Conservation (phyloP, 257 asterid genomes). For the Henckelia pumila region DNA sequence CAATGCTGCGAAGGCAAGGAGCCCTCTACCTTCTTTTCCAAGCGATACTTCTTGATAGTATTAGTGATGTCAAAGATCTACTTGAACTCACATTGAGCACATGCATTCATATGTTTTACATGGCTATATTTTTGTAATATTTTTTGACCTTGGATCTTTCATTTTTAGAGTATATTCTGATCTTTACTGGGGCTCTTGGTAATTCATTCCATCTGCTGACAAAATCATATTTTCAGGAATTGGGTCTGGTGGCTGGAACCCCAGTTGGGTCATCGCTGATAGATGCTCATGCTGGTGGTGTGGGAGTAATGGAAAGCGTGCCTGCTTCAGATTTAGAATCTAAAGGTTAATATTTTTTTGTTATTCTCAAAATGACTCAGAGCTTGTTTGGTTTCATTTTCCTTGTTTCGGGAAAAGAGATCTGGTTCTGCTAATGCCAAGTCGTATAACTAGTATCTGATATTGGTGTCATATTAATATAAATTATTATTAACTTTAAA, state of each 20-base stretch:
- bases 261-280: conserved; percentile 94
- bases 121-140: conserved; percentile 4
- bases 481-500: too few relatives aligned
- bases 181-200: background rate
- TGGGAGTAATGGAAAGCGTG: conserved; percentile 92
- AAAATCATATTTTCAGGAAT: conserved; percentile 53
- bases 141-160: background rate
- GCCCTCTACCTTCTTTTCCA: conserved; percentile 19
- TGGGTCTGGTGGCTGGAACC: conserved; percentile 78
- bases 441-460: background rate
- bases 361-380: conserved; percentile 2
- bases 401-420: background rate
- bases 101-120: conserved; percentile 18
- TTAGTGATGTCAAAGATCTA: conserved; percentile 19
- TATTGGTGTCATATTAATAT: background rate
- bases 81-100: conserved; percentile 14
- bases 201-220: conserved; percentile 17
- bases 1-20: conserved; percentile 91
- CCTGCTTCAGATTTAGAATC: conserved; percentile 43
- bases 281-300: conserved; percentile 99
- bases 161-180: background rate
- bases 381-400: background rate
- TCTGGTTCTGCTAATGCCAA: background rate
- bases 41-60: conserved; percentile 27
- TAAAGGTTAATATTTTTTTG: conserved; percentile 43